phyloP scores from a whole-genome alignment of 768 basidiomycete species.

The Agrocybe praecox region DNA sequence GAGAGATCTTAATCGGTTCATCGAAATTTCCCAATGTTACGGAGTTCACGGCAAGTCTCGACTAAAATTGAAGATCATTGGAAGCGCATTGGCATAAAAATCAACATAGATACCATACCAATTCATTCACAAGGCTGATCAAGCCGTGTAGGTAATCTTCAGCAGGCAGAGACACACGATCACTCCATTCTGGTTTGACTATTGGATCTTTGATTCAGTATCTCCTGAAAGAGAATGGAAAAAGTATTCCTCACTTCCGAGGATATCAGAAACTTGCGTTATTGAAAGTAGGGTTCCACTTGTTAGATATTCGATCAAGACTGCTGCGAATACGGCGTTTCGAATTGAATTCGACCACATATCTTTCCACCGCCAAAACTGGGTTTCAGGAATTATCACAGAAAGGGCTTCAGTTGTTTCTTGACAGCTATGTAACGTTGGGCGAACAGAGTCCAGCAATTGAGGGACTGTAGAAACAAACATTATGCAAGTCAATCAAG shows the following conservation, averaged over 20 bases:
- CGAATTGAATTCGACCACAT: slow-evolving; percentile 78
- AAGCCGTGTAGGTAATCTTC: slow-evolving; percentile 86
- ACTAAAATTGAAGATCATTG: slow-evolving; percentile 42
- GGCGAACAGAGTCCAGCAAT: slow-evolving; percentile 58
- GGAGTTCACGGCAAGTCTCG: slow-evolving; percentile 76
- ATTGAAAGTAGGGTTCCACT: slow-evolving; percentile 62
- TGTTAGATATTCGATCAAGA: slow-evolving; percentile 66
- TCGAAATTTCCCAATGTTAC: slow-evolving; percentile 85
- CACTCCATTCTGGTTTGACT: slow-evolving; percentile 76
- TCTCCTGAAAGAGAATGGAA: neutral
- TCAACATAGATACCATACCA: slow-evolving; percentile 47
- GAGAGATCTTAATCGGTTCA: slow-evolving; percentile 75
- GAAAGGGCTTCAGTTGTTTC: slow-evolving; percentile 55
- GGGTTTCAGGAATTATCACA: slow-evolving; percentile 62
- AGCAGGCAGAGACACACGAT: slow-evolving; percentile 59
- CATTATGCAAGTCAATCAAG: slow-evolving; percentile 3
- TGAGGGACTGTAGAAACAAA: slow-evolving; percentile 48
- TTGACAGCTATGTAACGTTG: slow-evolving; percentile 56
- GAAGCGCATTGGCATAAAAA: neutral
- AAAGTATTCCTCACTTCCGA: slow-evolving; percentile 61
- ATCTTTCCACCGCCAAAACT: slow-evolving; percentile 86
- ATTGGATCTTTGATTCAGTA: neutral
- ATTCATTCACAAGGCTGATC: slow-evolving; percentile 77
- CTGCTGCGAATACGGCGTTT: slow-evolving; percentile 64
- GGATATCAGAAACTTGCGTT: slow-evolving; percentile 46